Percentiles rank a stretch among this genome's conserved stretches.
Evolutionary conservation across 805 yeast species (phyloP).

Genomic region (Lachancea dasiensis): DNA sequence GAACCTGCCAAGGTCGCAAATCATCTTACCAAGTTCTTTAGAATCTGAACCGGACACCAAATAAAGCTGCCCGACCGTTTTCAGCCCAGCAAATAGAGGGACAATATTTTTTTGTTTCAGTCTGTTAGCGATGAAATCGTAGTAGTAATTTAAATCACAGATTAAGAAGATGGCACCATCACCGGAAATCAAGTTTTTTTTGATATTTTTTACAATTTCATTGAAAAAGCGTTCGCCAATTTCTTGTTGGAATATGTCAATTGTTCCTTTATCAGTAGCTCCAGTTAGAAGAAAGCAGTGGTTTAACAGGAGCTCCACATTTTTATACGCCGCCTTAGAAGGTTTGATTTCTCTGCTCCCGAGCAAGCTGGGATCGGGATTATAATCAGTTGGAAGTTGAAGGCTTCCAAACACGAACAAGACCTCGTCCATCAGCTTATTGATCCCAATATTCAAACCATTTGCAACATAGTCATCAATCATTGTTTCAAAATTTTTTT

Average conservation of each 20-base stretch:
- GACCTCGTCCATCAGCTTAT: conserved; percentile 76
- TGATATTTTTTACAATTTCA: conserved; percentile 68
- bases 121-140: conserved; percentile 57
- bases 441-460: conserved; percentile 89
- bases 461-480: conserved; percentile 88
- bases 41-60: conserved; percentile 63
- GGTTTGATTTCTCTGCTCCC: conserved; percentile 36
- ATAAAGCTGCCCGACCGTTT: conserved; percentile 79
- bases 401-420: conserved; percentile 51
- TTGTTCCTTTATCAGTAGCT: conserved; percentile 78
- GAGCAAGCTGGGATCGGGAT: conserved; percentile 35
- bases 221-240: conserved; percentile 82
- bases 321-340: conserved; percentile 60
- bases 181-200: conserved; percentile 64
- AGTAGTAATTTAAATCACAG: conserved; percentile 73
- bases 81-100: conserved; percentile 72
- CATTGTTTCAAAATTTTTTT: conserved; percentile 72
- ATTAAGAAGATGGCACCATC: conserved; percentile 80
- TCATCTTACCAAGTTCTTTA: conserved; percentile 74
- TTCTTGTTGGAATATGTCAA: conserved; percentile 92
- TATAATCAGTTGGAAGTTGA: conserved; percentile 58
- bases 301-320: conserved; percentile 54
- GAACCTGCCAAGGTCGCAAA: conserved; percentile 77
- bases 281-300: conserved; percentile 73
- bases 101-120: conserved; percentile 61